Percentiles rank a stretch among this genome's conserved stretches.
Conservation (phyloP, 768 basidiomycete genomes). For the Neoboletus magnificus region DNA sequence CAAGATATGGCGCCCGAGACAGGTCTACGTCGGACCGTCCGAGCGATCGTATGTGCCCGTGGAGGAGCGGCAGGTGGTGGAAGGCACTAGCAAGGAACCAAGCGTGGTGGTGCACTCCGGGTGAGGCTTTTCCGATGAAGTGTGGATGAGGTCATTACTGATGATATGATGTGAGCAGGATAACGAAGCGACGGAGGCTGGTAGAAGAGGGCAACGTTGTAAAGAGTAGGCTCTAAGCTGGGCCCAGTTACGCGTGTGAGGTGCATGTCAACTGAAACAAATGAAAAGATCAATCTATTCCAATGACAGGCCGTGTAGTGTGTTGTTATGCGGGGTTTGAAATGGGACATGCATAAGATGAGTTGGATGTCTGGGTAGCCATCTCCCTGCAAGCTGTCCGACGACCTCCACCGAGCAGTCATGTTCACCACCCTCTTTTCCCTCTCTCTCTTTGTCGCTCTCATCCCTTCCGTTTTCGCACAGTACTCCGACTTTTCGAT, state of each 20-base stretch:
- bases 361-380: background rate
- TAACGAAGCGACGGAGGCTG: conserved; percentile 31
- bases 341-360: conserved; percentile 9
- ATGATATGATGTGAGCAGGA: conserved; percentile 15
- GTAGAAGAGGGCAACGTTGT: conserved; percentile 24
- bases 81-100: conserved; percentile 57
- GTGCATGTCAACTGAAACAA: background rate
- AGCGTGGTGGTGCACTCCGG: conserved; percentile 69
- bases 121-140: conserved; percentile 41
- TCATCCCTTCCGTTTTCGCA: conserved; percentile 51
- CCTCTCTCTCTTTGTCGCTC: conserved; percentile 60
- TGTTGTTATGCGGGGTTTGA: conserved; percentile 24
- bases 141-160: background rate
- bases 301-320: background rate
- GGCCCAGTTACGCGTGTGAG: background rate
- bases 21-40: conserved; percentile 75
- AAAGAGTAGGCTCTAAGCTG: conserved; percentile 27
- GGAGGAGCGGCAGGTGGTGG: conserved; percentile 51
- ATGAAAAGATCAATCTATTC: background rate
- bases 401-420: conserved; percentile 22
- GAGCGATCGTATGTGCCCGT: conserved; percentile 75
- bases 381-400: background rate
- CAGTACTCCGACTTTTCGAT: conserved; percentile 46
- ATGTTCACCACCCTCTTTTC: conserved; percentile 84
- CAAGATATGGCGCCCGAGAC: conserved; percentile 90